Evolutionary conservation across 305 asterid genomes (phyloP), one percentile per base, ranked within the genome.

Genomic region (Rubia balearica): DNA sequence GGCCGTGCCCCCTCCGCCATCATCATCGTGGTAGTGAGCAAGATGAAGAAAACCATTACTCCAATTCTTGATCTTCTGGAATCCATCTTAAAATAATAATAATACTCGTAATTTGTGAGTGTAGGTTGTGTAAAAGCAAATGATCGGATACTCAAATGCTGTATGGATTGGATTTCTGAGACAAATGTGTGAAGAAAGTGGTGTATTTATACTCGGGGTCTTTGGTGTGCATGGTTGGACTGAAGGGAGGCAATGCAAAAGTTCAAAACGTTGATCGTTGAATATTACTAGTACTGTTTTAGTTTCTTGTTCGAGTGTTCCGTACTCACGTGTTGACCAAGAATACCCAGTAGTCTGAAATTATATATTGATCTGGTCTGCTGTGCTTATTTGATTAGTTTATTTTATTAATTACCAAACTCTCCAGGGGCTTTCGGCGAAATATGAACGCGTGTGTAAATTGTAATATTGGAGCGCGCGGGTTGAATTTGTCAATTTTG

Each of bases 1-100:
- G 74, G 17, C 43, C 88, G 77, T 3, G 82, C 56, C 43, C 78
- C 90, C 46, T 82, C 24, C 2, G 17, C 76, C 2, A 48, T 48
- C 55, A 51, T 77, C 72, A 76, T 65, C 16, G 78, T 70, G 27
- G 63, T 63, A 30, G 22, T n/a, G 22, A 79, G 30, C 56, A 61
- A 75, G 43, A 82, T 17, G 1, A 62, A 61, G 0, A 77, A 53
- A 5, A 67, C 12, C 17, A 84, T 43, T 17, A 53, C 7, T 10
- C 16, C 17, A 53, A 17, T 17, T n/a, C 45, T 1, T 16, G 62
- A 42, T 30, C 7, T 68, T 68, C 71, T 68, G 62, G 27, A 68
- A 33, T 17, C 17, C 72, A 68, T 68, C 48, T 17, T 48, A 30
- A 27, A 46, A 9, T 5, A 7, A 0, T 16, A 21, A 51, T 17